These are phyloP conservation scores for Russula griseocarnosa DNA, from an alignment of 768 basidiomycete species.

Conservation along the genomic window DNA sequence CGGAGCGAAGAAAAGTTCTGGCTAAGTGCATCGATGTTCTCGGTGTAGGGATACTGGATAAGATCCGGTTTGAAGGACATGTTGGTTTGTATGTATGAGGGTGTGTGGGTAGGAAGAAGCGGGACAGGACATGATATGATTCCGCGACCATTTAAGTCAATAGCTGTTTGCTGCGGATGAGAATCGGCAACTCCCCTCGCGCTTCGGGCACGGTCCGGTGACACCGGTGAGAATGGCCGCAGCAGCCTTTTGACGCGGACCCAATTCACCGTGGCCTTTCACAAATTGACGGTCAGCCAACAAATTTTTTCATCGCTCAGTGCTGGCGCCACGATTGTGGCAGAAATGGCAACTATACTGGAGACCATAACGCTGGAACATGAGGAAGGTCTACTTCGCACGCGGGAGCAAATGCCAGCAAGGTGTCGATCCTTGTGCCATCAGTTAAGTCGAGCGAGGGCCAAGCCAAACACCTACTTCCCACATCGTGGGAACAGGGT, in stretches of 20 bases:
- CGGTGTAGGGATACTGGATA: not conserved
- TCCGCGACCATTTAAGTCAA: not conserved
- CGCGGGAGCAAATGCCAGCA: no score
- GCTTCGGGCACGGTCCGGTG: no score
- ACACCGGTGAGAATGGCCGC: no score
- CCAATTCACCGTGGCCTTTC: no score
- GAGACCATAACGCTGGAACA: no score
- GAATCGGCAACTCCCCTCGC: not conserved
- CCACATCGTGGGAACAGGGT: no score
- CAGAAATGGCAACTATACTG: conserved; percentile 72
- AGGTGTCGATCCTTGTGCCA: no score
- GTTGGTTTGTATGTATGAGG: not conserved
- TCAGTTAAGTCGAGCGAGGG: no score
- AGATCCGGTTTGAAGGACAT: not conserved
- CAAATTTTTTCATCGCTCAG: conserved; percentile 68
- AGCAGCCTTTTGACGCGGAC: no score
- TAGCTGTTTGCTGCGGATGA: not conserved
- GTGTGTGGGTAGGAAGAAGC: not conserved
- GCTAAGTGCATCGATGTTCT: not conserved
- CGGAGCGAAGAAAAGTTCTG: not conserved
- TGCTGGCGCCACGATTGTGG: conserved; percentile 54
- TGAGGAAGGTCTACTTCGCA: conserved; percentile 55
- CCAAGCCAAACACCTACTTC: no score
- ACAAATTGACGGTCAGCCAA: no score
- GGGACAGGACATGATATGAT: not conserved